Evolutionary conservation across 2,329 filamentous ascomycete genomes (phyloP).

Genomic region (Rhinocladiella similis): DNA sequence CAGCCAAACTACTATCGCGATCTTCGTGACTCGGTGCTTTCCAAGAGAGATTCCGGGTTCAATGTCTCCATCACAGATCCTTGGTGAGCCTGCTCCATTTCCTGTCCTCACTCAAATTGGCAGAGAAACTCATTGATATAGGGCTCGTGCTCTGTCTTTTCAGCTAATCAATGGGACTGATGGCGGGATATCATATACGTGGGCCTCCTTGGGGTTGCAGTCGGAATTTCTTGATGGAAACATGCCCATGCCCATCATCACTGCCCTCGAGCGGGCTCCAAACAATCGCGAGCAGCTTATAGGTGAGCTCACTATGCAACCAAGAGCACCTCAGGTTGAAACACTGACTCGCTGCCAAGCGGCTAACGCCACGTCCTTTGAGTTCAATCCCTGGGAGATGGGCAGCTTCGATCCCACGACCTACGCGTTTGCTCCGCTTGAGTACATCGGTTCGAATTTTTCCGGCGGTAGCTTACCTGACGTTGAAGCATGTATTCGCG

Average conservation of each 20-base stretch:
- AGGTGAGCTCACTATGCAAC: not conserved
- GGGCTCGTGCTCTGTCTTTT: slow-evolving; percentile 73
- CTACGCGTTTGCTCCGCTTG: slow-evolving; percentile 67
- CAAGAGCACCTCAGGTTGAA: not conserved
- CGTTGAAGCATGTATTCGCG: slow-evolving; percentile 64
- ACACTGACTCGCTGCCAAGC: slow-evolving; percentile 47
- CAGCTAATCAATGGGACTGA: slow-evolving; percentile 75
- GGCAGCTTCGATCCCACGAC: slow-evolving; percentile 73
- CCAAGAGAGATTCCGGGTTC: slow-evolving; percentile 65
- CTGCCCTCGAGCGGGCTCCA: slow-evolving; percentile 67
- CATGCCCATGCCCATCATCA: slow-evolving; percentile 70
- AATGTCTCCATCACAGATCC: slow-evolving; percentile 78
- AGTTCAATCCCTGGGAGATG: slow-evolving; percentile 77
- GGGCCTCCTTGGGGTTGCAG: slow-evolving; percentile 70
- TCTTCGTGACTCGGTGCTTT: slow-evolving; percentile 58
- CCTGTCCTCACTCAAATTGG: not conserved
- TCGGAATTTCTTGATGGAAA: slow-evolving; percentile 61
- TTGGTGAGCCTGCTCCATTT: slow-evolving; percentile 50
- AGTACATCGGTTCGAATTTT: slow-evolving; percentile 73
- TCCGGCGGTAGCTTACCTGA: slow-evolving; percentile 59
- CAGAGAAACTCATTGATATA: not conserved
- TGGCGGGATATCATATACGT: slow-evolving; percentile 75
- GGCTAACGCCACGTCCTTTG: slow-evolving; percentile 70
- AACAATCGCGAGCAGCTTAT: slow-evolving; percentile 43
- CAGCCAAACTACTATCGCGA: slow-evolving; percentile 63